Base-by-base conservation (phyloP, 1,284 basidiomycete genomes). In the Microbotryum violaceum region DNA sequence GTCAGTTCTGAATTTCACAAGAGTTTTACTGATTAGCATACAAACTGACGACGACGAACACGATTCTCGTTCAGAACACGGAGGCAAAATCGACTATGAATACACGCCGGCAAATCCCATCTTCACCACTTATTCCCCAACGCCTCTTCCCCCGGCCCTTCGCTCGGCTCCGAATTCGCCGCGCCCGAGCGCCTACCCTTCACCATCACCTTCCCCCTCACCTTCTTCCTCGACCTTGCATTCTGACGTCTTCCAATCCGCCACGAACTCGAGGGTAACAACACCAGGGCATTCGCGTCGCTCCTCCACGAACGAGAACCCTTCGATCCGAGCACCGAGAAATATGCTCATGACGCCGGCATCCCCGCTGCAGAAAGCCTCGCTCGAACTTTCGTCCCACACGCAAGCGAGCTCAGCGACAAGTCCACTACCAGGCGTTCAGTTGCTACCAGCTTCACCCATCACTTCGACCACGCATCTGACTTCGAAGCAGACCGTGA, bases 1-100 rank as follows among this genome's bases (percentile, higher is more conserved):
- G 86, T 87, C 7, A 29, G 67, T 56, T 7, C 7, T 3, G 21
- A 1, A 14, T 16, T 18, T 18, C 2, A 42, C 16, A 42, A 12
- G 12, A 14, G 49, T 6, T 46, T 20, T 6, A 27, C 33, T 47
- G 6, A 21, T 7, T n/a, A 42, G 31, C 44, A 46, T 12, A 8
- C 25, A 49, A 25, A 47, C 29, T n/a, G 8, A 23, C 37, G 42
- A 10, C 45, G 25, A 29, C 18, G 20, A 46, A 14, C n/a, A 25
- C 33, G 9, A 21, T n/a, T 42, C 33, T 16, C 46, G 9, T 16
- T 8, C 56, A 71, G 70, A 68, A 21, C 70, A 71, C 45, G 70
- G 70, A 51, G 70, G 70, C 9, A 61, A 56, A 6, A 56, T 69
- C 25, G 31, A 27, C 1, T 71, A 70, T 63, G 56, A 62, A 12